These are phyloP conservation scores for Yamadazyma insecticola DNA, from an alignment of 805 yeast genomes.

Conservation along the genomic window DNA sequence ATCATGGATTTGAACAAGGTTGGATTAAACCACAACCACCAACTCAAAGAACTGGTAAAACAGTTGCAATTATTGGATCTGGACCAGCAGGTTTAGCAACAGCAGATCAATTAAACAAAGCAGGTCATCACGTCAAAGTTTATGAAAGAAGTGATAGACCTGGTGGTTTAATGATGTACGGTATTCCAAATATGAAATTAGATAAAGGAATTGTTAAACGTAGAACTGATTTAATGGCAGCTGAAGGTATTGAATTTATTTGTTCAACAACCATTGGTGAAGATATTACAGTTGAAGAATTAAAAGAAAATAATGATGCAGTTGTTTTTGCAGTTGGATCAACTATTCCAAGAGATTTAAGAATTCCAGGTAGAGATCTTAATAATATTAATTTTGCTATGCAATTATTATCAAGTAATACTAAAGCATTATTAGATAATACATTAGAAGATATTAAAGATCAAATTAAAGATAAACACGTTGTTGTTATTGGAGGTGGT, in stretches of 20 bases:
- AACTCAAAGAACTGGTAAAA: constrained; percentile 72
- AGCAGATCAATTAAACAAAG: constrained; percentile 95
- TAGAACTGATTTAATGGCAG: constrained; percentile 84
- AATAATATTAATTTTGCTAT: constrained; percentile 91
- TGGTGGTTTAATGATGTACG: constrained; percentile 97
- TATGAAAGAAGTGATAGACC: constrained; percentile 93
- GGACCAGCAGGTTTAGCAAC: constrained; percentile 97
- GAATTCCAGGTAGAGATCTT: constrained; percentile 89
- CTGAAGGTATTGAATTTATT: constrained; percentile 82
- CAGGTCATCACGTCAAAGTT: constrained; percentile 89
- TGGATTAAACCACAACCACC: constrained; percentile 92
- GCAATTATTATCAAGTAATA: constrained; percentile 81
- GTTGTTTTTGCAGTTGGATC: constrained; percentile 92
- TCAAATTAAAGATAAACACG: constrained; percentile 77
- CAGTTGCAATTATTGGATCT: constrained; percentile 85
- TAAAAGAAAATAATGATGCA: constrained; percentile 67
- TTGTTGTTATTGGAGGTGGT: constrained; percentile 98
- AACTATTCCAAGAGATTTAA: constrained; percentile 92
- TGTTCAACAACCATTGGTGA: constrained; percentile 81
- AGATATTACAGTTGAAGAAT: constrained; percentile 67
- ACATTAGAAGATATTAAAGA: constrained; percentile 72
- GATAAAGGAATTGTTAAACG: constrained; percentile 91
- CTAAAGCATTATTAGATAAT: constrained; percentile 81
- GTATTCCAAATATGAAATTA: constrained; percentile 98
- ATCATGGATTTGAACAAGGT: constrained; percentile 92